phyloP scores from a whole-genome alignment of 345 rosid genomes.

The Anastatica hierochuntica region DNA sequence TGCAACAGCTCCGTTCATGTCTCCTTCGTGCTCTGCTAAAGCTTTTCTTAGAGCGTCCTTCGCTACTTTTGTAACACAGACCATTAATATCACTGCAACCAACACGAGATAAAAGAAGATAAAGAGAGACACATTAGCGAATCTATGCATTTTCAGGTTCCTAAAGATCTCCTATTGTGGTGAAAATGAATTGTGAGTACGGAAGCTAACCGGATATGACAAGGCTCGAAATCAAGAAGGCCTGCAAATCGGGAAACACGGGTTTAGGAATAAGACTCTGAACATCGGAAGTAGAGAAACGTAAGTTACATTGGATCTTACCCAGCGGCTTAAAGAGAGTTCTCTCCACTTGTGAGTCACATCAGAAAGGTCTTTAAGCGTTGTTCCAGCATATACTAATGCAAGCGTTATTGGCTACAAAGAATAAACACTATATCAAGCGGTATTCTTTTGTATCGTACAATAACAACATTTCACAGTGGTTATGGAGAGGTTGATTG shows the following conservation, averaged over 20 bases:
- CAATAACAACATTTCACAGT: not conserved
- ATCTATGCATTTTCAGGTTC: conserved; percentile 1
- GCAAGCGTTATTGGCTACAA: conserved; percentile 90
- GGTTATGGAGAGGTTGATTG: not conserved
- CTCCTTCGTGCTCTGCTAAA: conserved; percentile 73
- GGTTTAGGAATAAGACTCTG: not conserved
- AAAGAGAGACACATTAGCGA: not conserved
- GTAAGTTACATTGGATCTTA: conserved; percentile 23
- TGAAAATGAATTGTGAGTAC: not conserved
- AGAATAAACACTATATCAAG: conserved; percentile 16
- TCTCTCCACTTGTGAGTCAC: conserved; percentile 97
- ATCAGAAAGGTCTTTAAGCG: conserved; percentile 95
- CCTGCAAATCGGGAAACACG: conserved; percentile 37
- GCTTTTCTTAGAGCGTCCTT: conserved; percentile 79
- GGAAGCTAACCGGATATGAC: conserved; percentile 73
- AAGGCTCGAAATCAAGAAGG: conserved; percentile 50
- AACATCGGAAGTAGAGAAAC: not conserved
- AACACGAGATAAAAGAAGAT: too few relatives aligned
- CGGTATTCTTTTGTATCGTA: not conserved
- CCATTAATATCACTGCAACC: conserved; percentile 64
- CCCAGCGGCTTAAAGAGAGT: conserved; percentile 84
- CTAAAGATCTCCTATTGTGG: not conserved
- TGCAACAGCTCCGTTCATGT: conserved; percentile 28
- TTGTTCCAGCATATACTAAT: conserved; percentile 85
- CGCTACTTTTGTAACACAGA: conserved; percentile 72